phyloP scores from a whole-genome alignment of 331 rosid species.

The Quercus lobata region DNA sequence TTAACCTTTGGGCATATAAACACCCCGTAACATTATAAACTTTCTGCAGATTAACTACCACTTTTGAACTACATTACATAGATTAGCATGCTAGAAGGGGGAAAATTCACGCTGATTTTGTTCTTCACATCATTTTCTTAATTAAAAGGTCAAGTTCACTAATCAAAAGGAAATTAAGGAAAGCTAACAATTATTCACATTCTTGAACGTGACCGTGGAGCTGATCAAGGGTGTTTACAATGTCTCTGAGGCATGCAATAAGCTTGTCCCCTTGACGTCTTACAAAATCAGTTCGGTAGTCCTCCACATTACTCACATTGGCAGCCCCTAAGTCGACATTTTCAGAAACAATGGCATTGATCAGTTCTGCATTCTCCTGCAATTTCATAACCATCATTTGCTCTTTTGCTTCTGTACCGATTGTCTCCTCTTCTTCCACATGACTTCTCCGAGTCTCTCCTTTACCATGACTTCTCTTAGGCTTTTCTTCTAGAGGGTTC shows the following conservation, averaged over 20 bases:
- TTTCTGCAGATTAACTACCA: too few species aligned
- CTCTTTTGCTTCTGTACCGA: conserved; percentile 34
- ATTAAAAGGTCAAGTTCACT: neutral
- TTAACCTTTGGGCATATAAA: too few species aligned
- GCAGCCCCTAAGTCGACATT: conserved; percentile 31
- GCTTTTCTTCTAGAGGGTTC: conserved; percentile 15
- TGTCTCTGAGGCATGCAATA: conserved; percentile 56
- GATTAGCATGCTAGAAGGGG: too few species aligned
- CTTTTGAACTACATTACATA: neutral
- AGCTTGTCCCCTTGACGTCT: conserved; percentile 71
- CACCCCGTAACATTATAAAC: too few species aligned
- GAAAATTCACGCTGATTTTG: neutral
- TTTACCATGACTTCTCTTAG: neutral
- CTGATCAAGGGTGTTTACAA: conserved; percentile 54
- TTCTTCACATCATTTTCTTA: neutral
- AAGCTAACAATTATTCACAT: conserved; percentile 25
- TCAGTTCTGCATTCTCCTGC: conserved; percentile 56
- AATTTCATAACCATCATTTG: conserved; percentile 44
- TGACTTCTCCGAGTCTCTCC: neutral
- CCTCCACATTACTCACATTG: conserved; percentile 30
- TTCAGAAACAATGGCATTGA: conserved; percentile 52
- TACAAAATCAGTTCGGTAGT: conserved; percentile 34
- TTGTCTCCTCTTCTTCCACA: conserved; percentile 17
- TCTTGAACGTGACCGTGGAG: conserved; percentile 40
- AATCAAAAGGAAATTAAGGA: too few species aligned